Percentiles rank a stretch among this genome's conserved stretches.
These are phyloP conservation scores for Didymella exigua DNA, from an alignment of 2,329 filamentous ascomycete genomes.

Conservation along the genomic window DNA sequence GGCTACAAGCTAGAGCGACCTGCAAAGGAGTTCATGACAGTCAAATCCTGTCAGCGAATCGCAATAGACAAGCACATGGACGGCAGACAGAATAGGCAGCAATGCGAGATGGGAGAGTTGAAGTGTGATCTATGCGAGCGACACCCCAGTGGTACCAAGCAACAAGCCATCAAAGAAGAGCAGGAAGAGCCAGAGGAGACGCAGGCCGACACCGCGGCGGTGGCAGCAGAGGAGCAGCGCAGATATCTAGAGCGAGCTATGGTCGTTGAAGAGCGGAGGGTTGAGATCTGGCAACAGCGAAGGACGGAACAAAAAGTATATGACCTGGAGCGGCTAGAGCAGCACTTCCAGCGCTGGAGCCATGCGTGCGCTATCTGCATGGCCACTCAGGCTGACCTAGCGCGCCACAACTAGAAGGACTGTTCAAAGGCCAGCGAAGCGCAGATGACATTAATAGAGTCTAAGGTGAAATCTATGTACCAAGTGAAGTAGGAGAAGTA, in stretches of 20 bases:
- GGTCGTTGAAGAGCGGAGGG: background rate
- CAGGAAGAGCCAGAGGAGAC: background rate
- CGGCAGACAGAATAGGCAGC: background rate
- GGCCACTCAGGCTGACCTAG: background rate
- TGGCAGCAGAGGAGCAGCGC: background rate
- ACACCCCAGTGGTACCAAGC: background rate
- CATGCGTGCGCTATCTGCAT: constrained; percentile 2
- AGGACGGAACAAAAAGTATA: constrained; percentile 1
- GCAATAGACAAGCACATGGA: constrained; percentile 1
- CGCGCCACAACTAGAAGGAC: background rate
- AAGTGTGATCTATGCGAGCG: constrained; percentile 7
- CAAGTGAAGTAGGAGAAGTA: background rate
- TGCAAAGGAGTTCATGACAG: background rate
- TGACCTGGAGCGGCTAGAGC: constrained; percentile 4
- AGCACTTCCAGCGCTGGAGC: constrained; percentile 3
- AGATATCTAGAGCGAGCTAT: background rate
- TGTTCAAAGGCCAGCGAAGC: background rate
- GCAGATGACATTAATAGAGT: background rate
- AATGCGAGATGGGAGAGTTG: background rate
- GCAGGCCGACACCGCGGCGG: too few species aligned
- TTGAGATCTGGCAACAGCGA: background rate
- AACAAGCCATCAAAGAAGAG: background rate
- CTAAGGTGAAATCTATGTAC: background rate
- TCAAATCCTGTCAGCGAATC: background rate
- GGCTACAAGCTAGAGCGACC: background rate